These are phyloP conservation scores for Quercus berberidifolia DNA, from an alignment of 306 rosid genomes.

Conservation along the genomic window DNA sequence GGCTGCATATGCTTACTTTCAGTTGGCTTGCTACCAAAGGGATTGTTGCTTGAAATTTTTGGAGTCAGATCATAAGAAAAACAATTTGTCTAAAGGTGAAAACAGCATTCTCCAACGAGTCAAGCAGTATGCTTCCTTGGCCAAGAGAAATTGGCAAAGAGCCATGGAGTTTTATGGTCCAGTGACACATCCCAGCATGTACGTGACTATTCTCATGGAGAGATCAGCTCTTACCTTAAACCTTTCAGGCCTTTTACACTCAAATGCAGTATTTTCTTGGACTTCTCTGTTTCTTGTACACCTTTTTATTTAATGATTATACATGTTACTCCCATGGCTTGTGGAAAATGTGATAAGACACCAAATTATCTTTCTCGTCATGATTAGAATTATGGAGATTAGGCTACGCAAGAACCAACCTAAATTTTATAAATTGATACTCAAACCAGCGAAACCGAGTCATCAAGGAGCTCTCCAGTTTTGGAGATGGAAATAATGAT, in stretches of 20 bases:
- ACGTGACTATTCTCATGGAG: slow-evolving; percentile 70
- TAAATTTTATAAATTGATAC: too few relatives aligned
- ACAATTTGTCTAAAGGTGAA: slow-evolving; percentile 47
- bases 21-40: slow-evolving; percentile 84
- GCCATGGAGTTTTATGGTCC: slow-evolving; percentile 82
- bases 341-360: neutral
- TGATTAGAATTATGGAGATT: neutral
- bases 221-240: slow-evolving; percentile 63
- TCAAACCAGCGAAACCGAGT: too few relatives aligned
- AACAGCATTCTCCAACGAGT: slow-evolving; percentile 54
- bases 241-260: slow-evolving; percentile 62
- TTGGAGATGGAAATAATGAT: neutral
- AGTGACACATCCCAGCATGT: slow-evolving; percentile 71
- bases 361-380: neutral
- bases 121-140: slow-evolving; percentile 85
- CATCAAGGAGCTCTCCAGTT: too few relatives aligned
- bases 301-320: neutral
- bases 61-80: slow-evolving; percentile 57
- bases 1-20: slow-evolving; percentile 88
- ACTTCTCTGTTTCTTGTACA: slow-evolving; percentile 18
- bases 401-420: neutral
- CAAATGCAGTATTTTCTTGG: slow-evolving; percentile 56
- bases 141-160: slow-evolving; percentile 89
- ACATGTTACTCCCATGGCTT: neutral
- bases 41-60: slow-evolving; percentile 78